Evolutionary conservation across 2,329 filamentous ascomycete genomes (phyloP), one percentile per base, ranked within the genome.

Genomic region (Colletotrichum ledebouriae): DNA sequence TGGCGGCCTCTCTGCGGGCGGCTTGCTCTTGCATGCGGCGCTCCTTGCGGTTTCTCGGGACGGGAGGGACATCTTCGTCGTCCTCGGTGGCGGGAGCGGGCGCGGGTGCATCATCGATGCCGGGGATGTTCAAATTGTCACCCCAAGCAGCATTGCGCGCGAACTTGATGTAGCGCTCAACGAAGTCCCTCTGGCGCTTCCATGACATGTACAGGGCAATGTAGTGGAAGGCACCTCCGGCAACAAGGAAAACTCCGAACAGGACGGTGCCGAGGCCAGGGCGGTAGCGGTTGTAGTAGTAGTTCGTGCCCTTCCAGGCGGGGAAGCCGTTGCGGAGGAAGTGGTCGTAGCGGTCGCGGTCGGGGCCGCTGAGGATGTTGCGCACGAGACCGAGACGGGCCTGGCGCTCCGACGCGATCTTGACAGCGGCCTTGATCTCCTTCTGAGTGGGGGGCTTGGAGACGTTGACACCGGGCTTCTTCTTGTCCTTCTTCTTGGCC

Each of bases 211-310:
- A 90, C 67, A 98, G 85, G 15, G 92, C 91, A 57, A 93, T 83
- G 81, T 98, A 99, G 82, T 99, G 96, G 42, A 92, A 90, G 34
- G 85, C 92, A 71, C 96, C 96, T 65, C 94, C 95, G 59, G 92
- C 88, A 59, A 93, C 88, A 71, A 97, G 78, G 79, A 98, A 94
- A 46, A 97, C 82, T 55, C 95, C 94, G 29, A 91, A 70, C 59
- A 98, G 80, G 52, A 97, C 96, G 13, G 92, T 92, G 67, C 93
- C 94, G 50, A 98, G 84, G 9, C 96, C 96, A 2, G 96, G 96
- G 20, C 96, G 89, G 86, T 95, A 98, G 66, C 96, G 90, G 75
- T 90, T 90, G 84, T 99, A 99, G 86, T 98, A 99, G 87, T 99
- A 99, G 71, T 96, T 95, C 50, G 95, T 98, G 67, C 96, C 96